Percentiles rank a stretch among this genome's conserved stretches.
phyloP scores from a whole-genome alignment of 164 flowering plant species.

The Piper longum region DNA sequence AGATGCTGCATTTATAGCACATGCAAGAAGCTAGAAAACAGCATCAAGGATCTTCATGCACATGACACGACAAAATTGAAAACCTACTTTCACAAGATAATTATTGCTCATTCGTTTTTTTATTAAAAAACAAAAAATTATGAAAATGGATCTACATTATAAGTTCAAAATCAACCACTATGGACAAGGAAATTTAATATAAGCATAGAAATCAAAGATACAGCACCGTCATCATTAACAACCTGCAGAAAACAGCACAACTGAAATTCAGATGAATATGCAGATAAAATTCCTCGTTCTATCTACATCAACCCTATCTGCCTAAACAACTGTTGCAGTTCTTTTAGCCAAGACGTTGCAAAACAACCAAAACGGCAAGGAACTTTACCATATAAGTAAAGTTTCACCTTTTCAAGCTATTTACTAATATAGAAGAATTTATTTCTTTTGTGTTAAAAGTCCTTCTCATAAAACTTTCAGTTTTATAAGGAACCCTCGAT shows the following conservation, averaged over 20 bases:
- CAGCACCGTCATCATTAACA: conserved; percentile 91
- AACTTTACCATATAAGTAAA: no score
- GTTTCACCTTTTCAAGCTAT: no score
- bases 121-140: neutral
- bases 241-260: conserved; percentile 40
- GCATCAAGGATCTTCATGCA: neutral
- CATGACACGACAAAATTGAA: neutral
- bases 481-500: no score
- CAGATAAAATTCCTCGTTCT: neutral
- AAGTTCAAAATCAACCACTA: neutral
- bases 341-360: no score
- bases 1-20: conserved; percentile 90
- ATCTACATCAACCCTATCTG: no score
- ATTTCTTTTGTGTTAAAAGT: no score
- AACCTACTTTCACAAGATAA: neutral
- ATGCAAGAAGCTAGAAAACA: conserved; percentile 69
- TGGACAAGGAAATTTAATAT: neutral
- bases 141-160: neutral
- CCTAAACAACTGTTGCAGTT: no score
- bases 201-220: conserved; percentile 41
- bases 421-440: no score
- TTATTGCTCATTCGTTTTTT: neutral
- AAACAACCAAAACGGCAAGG: no score
- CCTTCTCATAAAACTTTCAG: no score
- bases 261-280: neutral